Evolutionary conservation across 2,329 filamentous ascomycete species (phyloP).

Genomic region (Botrytis porri): DNA sequence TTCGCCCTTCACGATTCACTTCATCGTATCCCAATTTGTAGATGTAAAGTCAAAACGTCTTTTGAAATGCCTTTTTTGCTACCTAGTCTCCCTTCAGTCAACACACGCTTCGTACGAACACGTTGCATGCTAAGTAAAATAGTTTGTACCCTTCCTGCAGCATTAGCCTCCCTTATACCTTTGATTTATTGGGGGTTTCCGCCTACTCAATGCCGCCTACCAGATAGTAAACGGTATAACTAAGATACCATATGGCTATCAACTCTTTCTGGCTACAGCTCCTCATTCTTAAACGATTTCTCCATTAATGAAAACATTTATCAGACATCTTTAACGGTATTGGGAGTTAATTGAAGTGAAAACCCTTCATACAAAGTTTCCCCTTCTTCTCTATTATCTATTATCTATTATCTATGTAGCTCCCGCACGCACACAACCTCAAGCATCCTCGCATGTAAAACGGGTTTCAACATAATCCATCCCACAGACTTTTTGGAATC

Average conservation of each 20-base stretch:
- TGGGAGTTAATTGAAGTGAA: no score
- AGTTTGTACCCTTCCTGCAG: neutral
- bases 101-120: neutral
- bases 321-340: neutral
- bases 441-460: constrained; percentile 12
- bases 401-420: neutral
- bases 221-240: neutral
- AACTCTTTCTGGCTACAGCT: neutral
- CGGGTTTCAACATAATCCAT: constrained; percentile 1
- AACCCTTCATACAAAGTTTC: neutral
- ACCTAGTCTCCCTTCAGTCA: neutral
- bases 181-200: neutral
- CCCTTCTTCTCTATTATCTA: no score
- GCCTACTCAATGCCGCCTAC: neutral
- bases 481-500: neutral
- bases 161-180: neutral
- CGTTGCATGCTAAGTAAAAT: neutral
- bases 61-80: neutral
- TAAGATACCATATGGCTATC: neutral
- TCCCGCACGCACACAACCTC: neutral
- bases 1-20: neutral
- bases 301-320: neutral
- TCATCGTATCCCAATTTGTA: neutral
- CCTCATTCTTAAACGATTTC: neutral
- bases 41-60: neutral